phyloP scores from a whole-genome alignment of 345 rosid genomes.

The Populus ilicifolia region DNA sequence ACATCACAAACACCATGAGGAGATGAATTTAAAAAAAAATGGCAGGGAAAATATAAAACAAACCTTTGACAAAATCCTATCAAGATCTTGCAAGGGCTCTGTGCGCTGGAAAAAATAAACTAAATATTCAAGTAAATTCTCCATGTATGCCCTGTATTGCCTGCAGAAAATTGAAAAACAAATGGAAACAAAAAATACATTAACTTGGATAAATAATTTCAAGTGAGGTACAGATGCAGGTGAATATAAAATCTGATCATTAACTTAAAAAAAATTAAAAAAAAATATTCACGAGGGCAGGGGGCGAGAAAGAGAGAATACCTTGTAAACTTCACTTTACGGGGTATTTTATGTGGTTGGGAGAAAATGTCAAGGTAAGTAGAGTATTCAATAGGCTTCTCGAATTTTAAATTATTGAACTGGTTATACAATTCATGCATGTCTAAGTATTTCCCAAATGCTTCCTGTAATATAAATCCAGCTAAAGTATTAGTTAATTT shows the following conservation, averaged over 20 bases:
- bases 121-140: conserved; percentile 71
- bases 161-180: conserved; percentile 34
- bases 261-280: background rate
- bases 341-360: conserved; percentile 53
- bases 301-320: conserved; percentile 8
- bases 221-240: conserved; percentile 15
- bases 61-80: conserved; percentile 76
- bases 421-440: conserved; percentile 84
- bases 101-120: conserved; percentile 75
- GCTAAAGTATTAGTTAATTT: background rate
- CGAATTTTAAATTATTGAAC: conserved; percentile 79
- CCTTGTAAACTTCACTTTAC: conserved; percentile 66
- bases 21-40: background rate
- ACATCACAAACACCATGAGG: background rate
- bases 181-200: background rate
- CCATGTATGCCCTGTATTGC: conserved; percentile 76
- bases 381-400: conserved; percentile 76
- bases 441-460: conserved; percentile 75
- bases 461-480: conserved; percentile 56
- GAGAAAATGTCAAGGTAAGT: conserved; percentile 77
- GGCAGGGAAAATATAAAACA: background rate
- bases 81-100: conserved; percentile 94
- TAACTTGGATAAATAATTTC: background rate
- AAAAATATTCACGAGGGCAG: background rate
- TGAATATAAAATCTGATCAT: conserved; percentile 3